Base-by-base conservation (phyloP, 2,329 filamentous ascomycete genomes). In the Sarocladiaceae sp. region DNA sequence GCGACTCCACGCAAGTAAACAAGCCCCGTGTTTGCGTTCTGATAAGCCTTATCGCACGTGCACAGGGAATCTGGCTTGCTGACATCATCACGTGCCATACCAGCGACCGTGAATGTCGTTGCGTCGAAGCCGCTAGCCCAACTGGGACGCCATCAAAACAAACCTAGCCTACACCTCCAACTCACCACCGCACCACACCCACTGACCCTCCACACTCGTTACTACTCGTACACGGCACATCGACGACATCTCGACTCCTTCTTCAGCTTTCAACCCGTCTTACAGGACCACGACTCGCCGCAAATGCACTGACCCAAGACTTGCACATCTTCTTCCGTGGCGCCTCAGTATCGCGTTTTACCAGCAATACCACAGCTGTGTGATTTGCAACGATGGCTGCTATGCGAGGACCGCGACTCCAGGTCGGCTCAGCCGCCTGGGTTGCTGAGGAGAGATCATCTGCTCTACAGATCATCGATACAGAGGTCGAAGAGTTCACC, bases 401-500 rank as follows among this genome's bases (percentile, higher is more conserved):
- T 46, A 72, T 73, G 67, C 65, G 73, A 66, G 67, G 69, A 61
- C 68, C 78, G 66, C 79, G 78, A 64, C 63, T 79, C 58, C 76
- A 84, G 58, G 82, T 95, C 54, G 90, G 89, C 62, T 93, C 88
- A 48, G 71, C 80, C 56, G 73, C 83, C 67, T 98, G 93, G 93
- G 80, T 96, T 52, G 71, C 82, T 24, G 82, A 88, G 53, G 93
- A 98, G 70, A 80, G 90, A 55, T 76, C 83, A 33, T 85, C 90
- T 57, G 83, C 88, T 12, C 70, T 81, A 45, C 78, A 86, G 52
- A 82, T 96, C 50, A 77, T 85, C 13, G 75, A 84, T 37, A 78
- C 88, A 45, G 93, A 97, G 63, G 78, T 87, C 45, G 91, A 97
- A 53, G 94, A 98, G 67, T 94, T 97, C 59, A 80, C 86, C 33